These are phyloP conservation scores for Podila horticola DNA, from an alignment of 192 early-diverging fungal genomes.

Conservation along the genomic window DNA sequence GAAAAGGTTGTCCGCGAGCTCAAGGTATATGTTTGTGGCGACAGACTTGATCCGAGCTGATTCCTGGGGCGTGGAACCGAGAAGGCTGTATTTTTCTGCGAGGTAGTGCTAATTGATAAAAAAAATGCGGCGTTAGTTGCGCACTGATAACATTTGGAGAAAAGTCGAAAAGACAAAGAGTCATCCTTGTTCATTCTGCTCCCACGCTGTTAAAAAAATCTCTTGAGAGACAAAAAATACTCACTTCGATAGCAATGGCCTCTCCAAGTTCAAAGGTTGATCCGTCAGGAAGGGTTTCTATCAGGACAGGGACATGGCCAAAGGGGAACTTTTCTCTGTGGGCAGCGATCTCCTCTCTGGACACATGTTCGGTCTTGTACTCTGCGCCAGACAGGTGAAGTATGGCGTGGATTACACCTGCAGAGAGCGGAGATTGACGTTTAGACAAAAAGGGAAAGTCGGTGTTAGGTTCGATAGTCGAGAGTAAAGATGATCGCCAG, in stretches of 20 bases:
- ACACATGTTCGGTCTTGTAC: slow-evolving; percentile 33
- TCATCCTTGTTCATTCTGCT: too few species aligned
- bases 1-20: slow-evolving; percentile 19
- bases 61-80: slow-evolving; percentile 28
- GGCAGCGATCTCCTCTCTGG: slow-evolving; percentile 9
- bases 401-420: slow-evolving; percentile 16
- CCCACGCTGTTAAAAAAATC: too few species aligned
- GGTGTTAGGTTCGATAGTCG: not conserved
- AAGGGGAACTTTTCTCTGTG: slow-evolving; percentile 19
- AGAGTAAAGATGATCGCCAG: not conserved
- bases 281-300: slow-evolving; percentile 21
- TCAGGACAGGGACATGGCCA: slow-evolving; percentile 38
- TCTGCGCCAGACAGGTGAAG: slow-evolving; percentile 31
- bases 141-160: not conserved
- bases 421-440: not conserved
- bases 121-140: not conserved
- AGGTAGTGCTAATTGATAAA: slow-evolving; percentile 28
- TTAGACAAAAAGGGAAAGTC: not conserved
- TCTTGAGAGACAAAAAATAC: not conserved
- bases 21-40: slow-evolving; percentile 32
- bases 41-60: slow-evolving; percentile 22
- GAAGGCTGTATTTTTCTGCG: slow-evolving; percentile 37
- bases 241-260: slow-evolving; percentile 38
- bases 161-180: not conserved
- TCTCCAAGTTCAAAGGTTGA: slow-evolving; percentile 39